These are phyloP conservation scores for Suillus tomentosus DNA, from an alignment of 768 basidiomycete species.

Conservation along the genomic window DNA sequence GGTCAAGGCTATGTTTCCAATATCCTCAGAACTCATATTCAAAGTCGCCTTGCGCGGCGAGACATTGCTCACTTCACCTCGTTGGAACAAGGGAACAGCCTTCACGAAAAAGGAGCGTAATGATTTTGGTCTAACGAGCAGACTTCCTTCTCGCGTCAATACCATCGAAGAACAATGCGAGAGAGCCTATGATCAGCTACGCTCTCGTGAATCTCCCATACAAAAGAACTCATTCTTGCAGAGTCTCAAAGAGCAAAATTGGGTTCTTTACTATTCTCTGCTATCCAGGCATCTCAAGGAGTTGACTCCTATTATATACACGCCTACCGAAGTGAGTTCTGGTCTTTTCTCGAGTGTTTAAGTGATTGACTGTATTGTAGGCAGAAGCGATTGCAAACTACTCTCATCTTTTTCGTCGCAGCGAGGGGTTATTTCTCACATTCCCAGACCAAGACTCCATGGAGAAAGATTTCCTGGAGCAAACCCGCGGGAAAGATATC, in stretches of 20 bases:
- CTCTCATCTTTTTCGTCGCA: slow-evolving; percentile 79
- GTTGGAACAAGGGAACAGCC: slow-evolving; percentile 80
- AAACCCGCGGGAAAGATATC: slow-evolving; percentile 59
- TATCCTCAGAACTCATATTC: slow-evolving; percentile 17
- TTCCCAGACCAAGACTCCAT: slow-evolving; percentile 63
- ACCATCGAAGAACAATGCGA: slow-evolving; percentile 75
- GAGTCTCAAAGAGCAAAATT: slow-evolving; percentile 78
- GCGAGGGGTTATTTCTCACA: slow-evolving; percentile 75
- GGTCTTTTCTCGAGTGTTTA: neutral
- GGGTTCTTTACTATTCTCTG: slow-evolving; percentile 78
- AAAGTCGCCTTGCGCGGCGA: slow-evolving; percentile 63
- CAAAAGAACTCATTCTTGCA: slow-evolving; percentile 77
- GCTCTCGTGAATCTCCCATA: slow-evolving; percentile 38
- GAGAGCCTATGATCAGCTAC: slow-evolving; percentile 70
- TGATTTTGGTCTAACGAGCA: slow-evolving; percentile 61
- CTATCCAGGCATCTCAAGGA: slow-evolving; percentile 59
- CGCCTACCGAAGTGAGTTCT: slow-evolving; percentile 67
- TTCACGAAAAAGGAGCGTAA: slow-evolving; percentile 71
- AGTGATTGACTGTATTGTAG: slow-evolving; percentile 34
- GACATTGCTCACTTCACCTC: slow-evolving; percentile 61
- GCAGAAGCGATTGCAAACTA: slow-evolving; percentile 83
- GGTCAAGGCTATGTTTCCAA: slow-evolving; percentile 7
- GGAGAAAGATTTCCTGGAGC: slow-evolving; percentile 76
- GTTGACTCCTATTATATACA: slow-evolving; percentile 71
- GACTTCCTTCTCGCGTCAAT: slow-evolving; percentile 53